Evolutionary conservation across 192 early-diverging fungal species (phyloP).

Genomic region (Backusella mclennaniae): DNA sequence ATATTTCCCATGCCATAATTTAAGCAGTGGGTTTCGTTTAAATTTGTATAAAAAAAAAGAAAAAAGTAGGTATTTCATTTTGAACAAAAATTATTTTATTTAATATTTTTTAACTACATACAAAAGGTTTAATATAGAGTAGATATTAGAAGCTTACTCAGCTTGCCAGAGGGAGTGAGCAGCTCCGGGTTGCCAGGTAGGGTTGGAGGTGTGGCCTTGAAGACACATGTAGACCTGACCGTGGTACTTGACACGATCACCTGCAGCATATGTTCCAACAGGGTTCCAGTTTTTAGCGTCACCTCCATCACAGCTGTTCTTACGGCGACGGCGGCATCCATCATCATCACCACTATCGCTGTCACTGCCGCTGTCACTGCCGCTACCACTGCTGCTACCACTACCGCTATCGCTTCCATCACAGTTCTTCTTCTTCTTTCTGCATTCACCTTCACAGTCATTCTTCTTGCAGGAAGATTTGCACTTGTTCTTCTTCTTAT

Average conservation of each 20-base stretch:
- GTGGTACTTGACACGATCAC: conserved; percentile 49
- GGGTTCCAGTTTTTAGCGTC: conserved; percentile 40
- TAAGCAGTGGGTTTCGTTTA: too few species aligned
- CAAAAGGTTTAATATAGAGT: not conserved
- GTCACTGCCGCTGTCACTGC: not conserved
- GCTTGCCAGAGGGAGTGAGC: conserved; percentile 50
- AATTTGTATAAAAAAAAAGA: too few species aligned
- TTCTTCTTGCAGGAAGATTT: not conserved
- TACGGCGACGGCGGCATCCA: conserved; percentile 16
- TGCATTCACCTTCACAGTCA: conserved; percentile 1
- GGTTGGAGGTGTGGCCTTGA: conserved; percentile 45
- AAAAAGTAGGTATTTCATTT: not conserved
- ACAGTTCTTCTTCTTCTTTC: conserved; percentile 20
- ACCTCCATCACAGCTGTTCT: not conserved
- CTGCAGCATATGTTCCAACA: conserved; percentile 45
- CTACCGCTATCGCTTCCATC: conserved; percentile 11
- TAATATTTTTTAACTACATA: conserved; percentile 1
- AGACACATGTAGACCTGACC: conserved; percentile 45
- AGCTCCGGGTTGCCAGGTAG: conserved; percentile 45
- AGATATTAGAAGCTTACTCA: conserved; percentile 17
- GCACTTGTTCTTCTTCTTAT: not conserved
- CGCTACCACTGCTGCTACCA: not conserved
- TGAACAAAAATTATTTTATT: not conserved
- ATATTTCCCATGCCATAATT: too few species aligned
- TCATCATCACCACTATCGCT: conserved; percentile 9